Evolutionary conservation across 164 flowering plant genomes (phyloP), one percentile per base, ranked within the genome.

Genomic region (Magnolia changhungtana): DNA sequence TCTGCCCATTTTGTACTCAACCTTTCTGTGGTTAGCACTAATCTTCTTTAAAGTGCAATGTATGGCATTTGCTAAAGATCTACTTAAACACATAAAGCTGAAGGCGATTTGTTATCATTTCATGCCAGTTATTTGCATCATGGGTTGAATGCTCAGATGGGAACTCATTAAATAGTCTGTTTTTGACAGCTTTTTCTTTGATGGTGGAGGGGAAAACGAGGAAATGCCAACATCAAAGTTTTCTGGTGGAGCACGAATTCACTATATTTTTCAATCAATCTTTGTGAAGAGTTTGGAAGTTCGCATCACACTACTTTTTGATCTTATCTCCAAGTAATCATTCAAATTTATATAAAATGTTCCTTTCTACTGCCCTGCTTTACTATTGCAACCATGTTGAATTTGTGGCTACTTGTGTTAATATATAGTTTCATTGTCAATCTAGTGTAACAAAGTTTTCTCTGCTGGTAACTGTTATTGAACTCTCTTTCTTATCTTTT

Each of bases 271-370:
- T 78, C 99, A 94, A 66, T 83, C 90, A 74, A 92, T 96, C 64
- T 94, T 89, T 87, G 96, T 96, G 51, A 96, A 92, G 83, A 90
- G 94, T 77, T 90, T 96, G 85, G 98, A 96, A 91, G 99, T 96
- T 63, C 58, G 88, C 75, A 50, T 73, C 66, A 52, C 69, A 37
- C 27, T 24, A 20, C 37, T 68, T 21, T 24, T 7, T 19, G 52
- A 20, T 16, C 50, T 72, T 55, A 20, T 61, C 45, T 37, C 45
- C 45, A 37, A 37, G 45, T 37, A 37, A 37, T 37, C 45, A 37
- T 37, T 37, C 68, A 21, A 59, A 65, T 37, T 65, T 1, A 27
- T 27, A 27, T 27, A 29, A 2, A 23, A 23, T 29, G 9, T 65
- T 65, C 31, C 24, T 8, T 10, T 65, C 37, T 24, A 65, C 16